Percentiles rank a stretch among this genome's conserved stretches.
Conservation (phyloP, 1,139 yeast species). For the Hyphopichia wangnamkhiaoensis region DNA sequence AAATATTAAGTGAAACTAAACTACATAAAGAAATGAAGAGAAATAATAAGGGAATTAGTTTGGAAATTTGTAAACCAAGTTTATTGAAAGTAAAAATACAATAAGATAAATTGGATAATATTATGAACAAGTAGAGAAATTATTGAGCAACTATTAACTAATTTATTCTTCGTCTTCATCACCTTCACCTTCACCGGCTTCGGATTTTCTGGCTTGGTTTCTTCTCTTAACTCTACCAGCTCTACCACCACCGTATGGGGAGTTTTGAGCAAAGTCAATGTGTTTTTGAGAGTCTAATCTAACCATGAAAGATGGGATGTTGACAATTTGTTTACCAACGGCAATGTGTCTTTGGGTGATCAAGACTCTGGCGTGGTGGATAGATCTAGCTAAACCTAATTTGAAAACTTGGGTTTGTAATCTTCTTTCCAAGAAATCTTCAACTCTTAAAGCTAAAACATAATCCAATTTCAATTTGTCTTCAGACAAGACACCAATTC, state of each 20-base stretch:
- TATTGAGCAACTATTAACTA: conserved; percentile 12
- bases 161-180: conserved; percentile 68
- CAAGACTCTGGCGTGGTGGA: conserved; percentile 99
- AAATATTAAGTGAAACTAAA: conserved; percentile 5
- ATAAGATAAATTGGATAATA: conserved; percentile 1
- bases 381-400: conserved; percentile 98
- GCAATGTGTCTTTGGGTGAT: conserved; percentile 99
- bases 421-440: conserved; percentile 99
- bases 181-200: conserved; percentile 58
- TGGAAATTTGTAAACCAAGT: conserved; percentile 9
- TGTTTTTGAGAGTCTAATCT: conserved; percentile 99
- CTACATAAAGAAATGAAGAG: conserved; percentile 11
- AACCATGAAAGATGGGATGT: conserved; percentile 98
- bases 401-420: conserved; percentile 99
- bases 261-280: conserved; percentile 98
- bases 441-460: conserved; percentile 96
- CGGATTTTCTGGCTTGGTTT: conserved; percentile 68
- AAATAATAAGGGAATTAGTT: conserved; percentile 2
- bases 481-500: conserved; percentile 98
- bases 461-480: conserved; percentile 99
- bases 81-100: conserved; percentile 3
- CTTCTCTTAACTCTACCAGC: conserved; percentile 99
- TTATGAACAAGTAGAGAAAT: conserved; percentile 1
- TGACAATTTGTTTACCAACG: conserved; percentile 99
- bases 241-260: conserved; percentile 99